Base-by-base conservation (phyloP, 306 rosid species). In the Quercus gilva region DNA sequence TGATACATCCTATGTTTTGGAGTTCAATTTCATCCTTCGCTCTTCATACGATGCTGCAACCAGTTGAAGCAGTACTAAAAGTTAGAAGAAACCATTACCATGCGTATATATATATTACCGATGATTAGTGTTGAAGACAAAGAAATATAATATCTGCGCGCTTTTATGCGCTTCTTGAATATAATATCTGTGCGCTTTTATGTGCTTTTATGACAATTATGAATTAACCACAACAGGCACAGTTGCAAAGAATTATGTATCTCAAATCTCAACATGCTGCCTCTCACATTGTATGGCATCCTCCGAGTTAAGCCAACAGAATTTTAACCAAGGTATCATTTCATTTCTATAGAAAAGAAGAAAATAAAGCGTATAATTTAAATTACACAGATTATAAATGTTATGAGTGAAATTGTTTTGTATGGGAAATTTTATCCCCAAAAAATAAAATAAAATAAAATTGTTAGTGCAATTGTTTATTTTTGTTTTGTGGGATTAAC, bases 31-130 rank as follows among this genome's bases (percentile, higher is more conserved):
- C 79, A 93, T 86, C 2, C 89, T 94, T 53, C 98, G 87, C 79
- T 92, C 97, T 76, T 89, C 95, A 63, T 94, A 92, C 53, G 97
- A 94, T 74, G 97, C 97, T 92, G 94, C 55, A 82, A 81, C 75
- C 10, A 74, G 37, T 79, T 80, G 70, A 83, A 75, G 61, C 78
- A 76, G 59, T 77, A 73, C 11, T 76, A 81, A 14, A 9, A 74
- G 65, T 14, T 51, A 67, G 51, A 49, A 9, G n/a, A 49, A 67
- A 31, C 35, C 4, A n/a, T 26, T 63, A 31, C 19, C 0, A 28
- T 26, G 70, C 56, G 78, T 41, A 41, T 26, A 74, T 57, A 59
- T 69, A 71, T 49, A 52, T 53, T 14, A 23, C 41, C 3, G 37
- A 52, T 63, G 21, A 76, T 51, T 21, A 55, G 53, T 43, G 51